Base-by-base conservation (phyloP, 2,329 filamentous ascomycete species). In the Parascedosporium putredinis region DNA sequence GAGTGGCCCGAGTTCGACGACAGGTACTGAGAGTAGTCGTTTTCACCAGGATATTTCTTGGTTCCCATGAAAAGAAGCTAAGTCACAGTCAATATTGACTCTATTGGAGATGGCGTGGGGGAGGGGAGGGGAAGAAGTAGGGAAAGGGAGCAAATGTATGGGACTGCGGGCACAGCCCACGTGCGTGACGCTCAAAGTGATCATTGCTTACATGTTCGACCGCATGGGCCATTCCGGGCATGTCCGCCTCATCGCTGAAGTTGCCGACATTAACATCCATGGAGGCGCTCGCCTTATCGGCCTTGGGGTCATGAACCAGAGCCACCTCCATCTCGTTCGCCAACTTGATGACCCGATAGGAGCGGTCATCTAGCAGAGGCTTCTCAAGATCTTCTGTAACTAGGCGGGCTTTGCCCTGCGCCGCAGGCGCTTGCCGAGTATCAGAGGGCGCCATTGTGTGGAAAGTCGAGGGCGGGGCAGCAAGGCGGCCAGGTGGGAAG, bases 181-280 rank as follows among this genome's bases (percentile, higher is more conserved):
- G 36, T 20, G 36, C 36, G n/a, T n/a, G 22, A 40, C n/a, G n/a
- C n/a, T n/a, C n/a, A n/a, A n/a, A n/a, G n/a, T n/a, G 18, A 18
- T 9, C 18, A 40, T 18, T 40, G 55, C 67, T 65, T 70, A 81
- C 78, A 76, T 96, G 91, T 73, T 97, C 91, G 50, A 97, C 88
- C 5, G 89, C 90, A 70, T 97, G 93, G 48, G 91, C 91, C 79
- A 95, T 90, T 52, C 93, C 89, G 12, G 88, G 90, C 79, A 97
- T 89, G 58, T 89, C 86, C 56, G 85, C 79, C 56, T 86, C 81
- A 62, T 98, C 93, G 62, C 87, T 94, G 70, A 96, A 96, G 67
- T 88, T 94, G 54, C 93, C 93, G 31, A 96, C 91, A 65, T 95
- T 90, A 62, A 97, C 90, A 64, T 97, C 93, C 62, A 97, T 81